Evolutionary conservation across 768 basidiomycete species (phyloP), one percentile per base, ranked within the genome.

Genomic region (Kwoniella sp.): DNA sequence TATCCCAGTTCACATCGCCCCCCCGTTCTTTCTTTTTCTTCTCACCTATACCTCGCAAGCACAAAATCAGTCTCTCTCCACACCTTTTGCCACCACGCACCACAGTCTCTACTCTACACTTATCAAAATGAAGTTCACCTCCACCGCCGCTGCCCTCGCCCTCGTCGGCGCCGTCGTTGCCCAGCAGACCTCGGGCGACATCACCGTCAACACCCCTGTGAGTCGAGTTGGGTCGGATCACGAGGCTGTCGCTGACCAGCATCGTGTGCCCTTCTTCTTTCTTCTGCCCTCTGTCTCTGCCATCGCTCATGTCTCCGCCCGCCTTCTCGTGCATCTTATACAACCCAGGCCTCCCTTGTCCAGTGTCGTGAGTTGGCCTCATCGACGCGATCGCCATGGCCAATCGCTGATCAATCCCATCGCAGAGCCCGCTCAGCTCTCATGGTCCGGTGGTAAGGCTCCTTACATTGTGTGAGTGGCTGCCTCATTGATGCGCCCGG

Each of bases 151-250:
- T 25, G 50, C 59, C 22, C 11, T 65, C 27, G 56, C 50, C 31
- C 47, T 63, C 45, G 46, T 61, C 27, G 61, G 53, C 29, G 31
- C 52, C 38, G 70, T 60, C 26, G 33, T 64, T 46, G 70, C 65
- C 38, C 67, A 69, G 55, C 67, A 69, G 56, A 52, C 50, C 39
- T 59, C 42, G 15, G 50, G 50, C 41, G 52, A 39, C 39, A 54
- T 67, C 53, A 61, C 59, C 25, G 62, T 72, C 56, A 64, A 59
- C 58, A 69, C 67, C 34, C 70, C 70, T 44, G 65, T 69, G 49
- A 56, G 63, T 51, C 17, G 38, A 5, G 5, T 17, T n/a, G n/a
- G n/a, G n/a, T n/a, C n/a, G n/a, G n/a, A n/a, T n/a, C n/a, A n/a
- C n/a, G n/a, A n/a, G n/a, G n/a, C n/a, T n/a, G 14, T 32, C 12